Evolutionary conservation across 306 rosid species (phyloP), one percentile per base, ranked within the genome.

Genomic region (Lupinus albus): DNA sequence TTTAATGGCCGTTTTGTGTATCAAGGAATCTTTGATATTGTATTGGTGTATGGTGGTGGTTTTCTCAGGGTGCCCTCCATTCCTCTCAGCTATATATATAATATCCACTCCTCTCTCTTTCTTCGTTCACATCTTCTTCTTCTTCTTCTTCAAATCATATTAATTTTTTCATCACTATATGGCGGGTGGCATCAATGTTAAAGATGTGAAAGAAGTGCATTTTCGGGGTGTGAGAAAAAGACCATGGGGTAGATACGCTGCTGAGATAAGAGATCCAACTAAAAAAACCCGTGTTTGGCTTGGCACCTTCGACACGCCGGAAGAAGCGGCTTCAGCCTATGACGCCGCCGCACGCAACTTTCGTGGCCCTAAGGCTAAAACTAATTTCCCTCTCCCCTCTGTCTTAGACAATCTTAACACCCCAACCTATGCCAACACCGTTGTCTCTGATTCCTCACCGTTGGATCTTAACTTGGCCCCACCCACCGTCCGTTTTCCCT

Each of bases 271-370:
- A 53, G 99, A 93, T 81, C 99, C 99, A 0, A 79, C 87, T 17
- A 90, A 93, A 81, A 93, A 93, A 68, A 93, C 96, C 92, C 99
- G 99, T 0, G 99, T 93, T 6, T 93, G 99, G 99, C 97, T 93
- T 45, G 99, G 99, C 0, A 93, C 99, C 5, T 93, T 89, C 35
- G 99, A 93, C 45, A 90, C 99, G 20, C 96, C 99, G 0, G 99
- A 86, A 62, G 99, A 93, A 16, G 99, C 97, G 2, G 99, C 99
- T 0, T 70, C 89, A 6, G 99, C 99, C 8, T 93, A 93, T 75
- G 99, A 93, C 70, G 2, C 82, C n/a, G 99, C 99, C 4, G 99
- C 99, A 0, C 76, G 88, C 3, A 86, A 90, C 10, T 93, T 93
- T 47, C 97, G 99, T 14, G 99, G 99, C n/a, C 81, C 86, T 8